Percentiles rank a stretch among this genome's conserved stretches.
phyloP scores from a whole-genome alignment of 306 rosid species.

The Purshia tridentata region DNA sequence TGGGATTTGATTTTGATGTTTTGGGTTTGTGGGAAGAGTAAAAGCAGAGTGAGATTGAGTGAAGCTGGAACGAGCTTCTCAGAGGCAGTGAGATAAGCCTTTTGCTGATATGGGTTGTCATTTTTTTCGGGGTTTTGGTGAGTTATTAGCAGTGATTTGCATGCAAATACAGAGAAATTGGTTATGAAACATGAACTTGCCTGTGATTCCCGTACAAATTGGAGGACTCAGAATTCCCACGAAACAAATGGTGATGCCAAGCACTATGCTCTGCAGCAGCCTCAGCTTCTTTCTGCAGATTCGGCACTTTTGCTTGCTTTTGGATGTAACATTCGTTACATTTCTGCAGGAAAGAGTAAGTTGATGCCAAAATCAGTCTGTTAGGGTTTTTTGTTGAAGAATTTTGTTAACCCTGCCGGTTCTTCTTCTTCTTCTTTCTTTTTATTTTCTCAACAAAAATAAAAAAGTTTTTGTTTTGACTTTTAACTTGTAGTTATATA shows the following conservation, averaged over 20 bases:
- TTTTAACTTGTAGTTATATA: too few relatives aligned
- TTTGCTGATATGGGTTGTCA: constrained; percentile 9
- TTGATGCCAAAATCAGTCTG: too few relatives aligned
- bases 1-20: constrained; percentile 1
- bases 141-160: not conserved
- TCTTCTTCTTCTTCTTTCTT: too few relatives aligned
- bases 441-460: too few relatives aligned
- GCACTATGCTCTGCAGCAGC: not conserved
- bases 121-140: not conserved
- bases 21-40: constrained; percentile 20
- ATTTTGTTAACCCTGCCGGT: too few relatives aligned
- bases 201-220: not conserved
- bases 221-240: not conserved
- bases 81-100: constrained; percentile 5
- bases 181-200: not conserved
- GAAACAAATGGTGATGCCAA: not conserved
- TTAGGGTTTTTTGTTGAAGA: too few relatives aligned
- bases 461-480: too few relatives aligned
- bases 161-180: not conserved
- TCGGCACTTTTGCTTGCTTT: too few relatives aligned
- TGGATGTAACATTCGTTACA: too few relatives aligned
- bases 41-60: constrained; percentile 17
- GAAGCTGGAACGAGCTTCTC: constrained; percentile 5
- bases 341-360: too few relatives aligned
- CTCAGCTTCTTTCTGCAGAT: too few relatives aligned